phyloP scores from a whole-genome alignment of 2,329 filamentous ascomycete species.

The Annulohypoxylon truncatum region DNA sequence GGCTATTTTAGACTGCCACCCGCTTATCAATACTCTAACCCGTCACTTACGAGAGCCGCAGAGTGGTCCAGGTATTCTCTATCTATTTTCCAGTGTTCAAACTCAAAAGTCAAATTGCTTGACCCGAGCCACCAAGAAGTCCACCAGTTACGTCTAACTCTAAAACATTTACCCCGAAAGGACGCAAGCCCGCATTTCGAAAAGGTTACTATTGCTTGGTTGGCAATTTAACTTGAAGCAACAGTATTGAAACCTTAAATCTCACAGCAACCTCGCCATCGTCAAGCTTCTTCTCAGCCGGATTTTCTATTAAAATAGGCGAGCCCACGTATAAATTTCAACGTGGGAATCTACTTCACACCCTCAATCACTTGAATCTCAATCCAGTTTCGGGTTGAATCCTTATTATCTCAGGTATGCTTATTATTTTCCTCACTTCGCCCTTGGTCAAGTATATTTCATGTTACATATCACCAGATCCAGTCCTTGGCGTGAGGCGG shows the following conservation, averaged over 20 bases:
- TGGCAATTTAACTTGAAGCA: constrained; percentile 7
- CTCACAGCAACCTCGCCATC: constrained; percentile 1
- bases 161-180: constrained; percentile 6
- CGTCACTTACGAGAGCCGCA: constrained; percentile 21
- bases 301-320: neutral
- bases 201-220: constrained; percentile 22
- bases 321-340: neutral
- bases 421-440: constrained; percentile 3
- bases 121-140: neutral
- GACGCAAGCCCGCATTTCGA: constrained; percentile 7
- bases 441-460: neutral
- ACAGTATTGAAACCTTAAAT: constrained; percentile 3
- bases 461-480: neutral
- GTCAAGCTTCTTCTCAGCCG: neutral
- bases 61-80: neutral
- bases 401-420: constrained; percentile 18
- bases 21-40: neutral
- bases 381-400: neutral
- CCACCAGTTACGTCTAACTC: constrained; percentile 11
- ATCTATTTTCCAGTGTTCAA: neutral
- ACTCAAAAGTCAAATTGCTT: neutral
- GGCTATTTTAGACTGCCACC: neutral
- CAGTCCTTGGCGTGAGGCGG: neutral
- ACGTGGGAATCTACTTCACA: neutral
- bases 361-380: neutral